phyloP scores from a whole-genome alignment of 805 yeast genomes.

The Candida alai region DNA sequence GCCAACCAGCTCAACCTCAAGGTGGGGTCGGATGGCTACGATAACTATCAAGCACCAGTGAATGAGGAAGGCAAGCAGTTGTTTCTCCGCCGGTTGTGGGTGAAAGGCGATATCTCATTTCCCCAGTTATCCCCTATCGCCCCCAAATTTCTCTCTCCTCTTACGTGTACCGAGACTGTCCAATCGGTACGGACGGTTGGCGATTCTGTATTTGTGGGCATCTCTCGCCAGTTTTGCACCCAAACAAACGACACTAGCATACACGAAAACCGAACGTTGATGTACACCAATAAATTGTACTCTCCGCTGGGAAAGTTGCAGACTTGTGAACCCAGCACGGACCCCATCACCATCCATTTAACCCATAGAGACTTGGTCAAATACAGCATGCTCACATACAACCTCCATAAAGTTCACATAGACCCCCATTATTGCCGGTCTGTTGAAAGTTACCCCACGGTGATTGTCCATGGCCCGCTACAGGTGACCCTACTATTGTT shows the following conservation, averaged over 20 bases:
- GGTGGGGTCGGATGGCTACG: constrained; percentile 75
- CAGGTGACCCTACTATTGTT: constrained; percentile 57
- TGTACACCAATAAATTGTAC: constrained; percentile 51
- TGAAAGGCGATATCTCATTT: constrained; percentile 57
- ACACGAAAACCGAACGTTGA: constrained; percentile 54
- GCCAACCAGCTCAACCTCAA: constrained; percentile 53
- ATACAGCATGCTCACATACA: constrained; percentile 74
- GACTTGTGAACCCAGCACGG: too few relatives aligned
- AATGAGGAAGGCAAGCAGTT: constrained; percentile 16
- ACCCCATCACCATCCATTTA: background rate
- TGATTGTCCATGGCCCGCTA: constrained; percentile 81
- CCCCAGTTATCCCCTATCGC: constrained; percentile 6
- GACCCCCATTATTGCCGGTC: constrained; percentile 50
- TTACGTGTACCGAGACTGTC: constrained; percentile 53
- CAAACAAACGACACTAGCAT: constrained; percentile 23
- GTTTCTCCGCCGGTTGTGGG: constrained; percentile 74
- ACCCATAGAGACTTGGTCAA: constrained; percentile 47
- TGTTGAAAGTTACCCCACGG: constrained; percentile 56
- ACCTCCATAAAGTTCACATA: constrained; percentile 82
- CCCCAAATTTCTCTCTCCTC: constrained; percentile 23
- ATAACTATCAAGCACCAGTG: constrained; percentile 67
- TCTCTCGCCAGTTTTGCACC: constrained; percentile 52
- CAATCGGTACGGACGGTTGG: constrained; percentile 32
- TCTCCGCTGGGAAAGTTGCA: too few relatives aligned
- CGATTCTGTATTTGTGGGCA: constrained; percentile 47